Evolutionary conservation across 768 basidiomycete genomes (phyloP).

Genomic region (Kwoniella shandongensis): DNA sequence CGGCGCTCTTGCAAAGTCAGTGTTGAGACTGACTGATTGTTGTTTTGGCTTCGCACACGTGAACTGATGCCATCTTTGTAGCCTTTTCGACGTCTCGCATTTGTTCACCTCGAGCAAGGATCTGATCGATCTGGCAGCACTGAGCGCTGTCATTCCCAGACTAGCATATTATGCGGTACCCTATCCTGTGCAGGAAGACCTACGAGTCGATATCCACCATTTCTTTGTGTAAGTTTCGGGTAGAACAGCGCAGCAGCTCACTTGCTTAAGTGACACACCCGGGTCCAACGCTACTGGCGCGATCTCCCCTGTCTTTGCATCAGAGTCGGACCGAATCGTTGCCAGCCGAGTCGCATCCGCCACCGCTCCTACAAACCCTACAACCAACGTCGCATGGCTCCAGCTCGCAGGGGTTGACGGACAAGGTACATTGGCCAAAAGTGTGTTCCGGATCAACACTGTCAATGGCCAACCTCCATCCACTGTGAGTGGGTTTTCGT

Average conservation of each 20-base stretch:
- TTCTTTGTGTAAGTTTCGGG: conserved; percentile 32
- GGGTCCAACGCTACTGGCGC: conserved; percentile 21
- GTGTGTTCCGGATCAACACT: conserved; percentile 62
- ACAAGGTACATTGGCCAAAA: conserved; percentile 59
- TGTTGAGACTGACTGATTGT: conserved; percentile 5
- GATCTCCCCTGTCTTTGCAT: conserved; percentile 36
- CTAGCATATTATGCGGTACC: conserved; percentile 61
- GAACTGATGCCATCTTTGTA: conserved; percentile 56
- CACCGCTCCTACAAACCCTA: conserved; percentile 23
- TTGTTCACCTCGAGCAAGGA: conserved; percentile 53
- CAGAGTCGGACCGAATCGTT: conserved; percentile 17
- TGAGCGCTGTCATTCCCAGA: conserved; percentile 53
- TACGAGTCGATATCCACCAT: conserved; percentile 33
- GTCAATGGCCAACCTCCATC: conserved; percentile 62
- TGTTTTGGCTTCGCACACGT: too few species aligned
- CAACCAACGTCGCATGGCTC: conserved; percentile 62
- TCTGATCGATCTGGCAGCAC: conserved; percentile 43
- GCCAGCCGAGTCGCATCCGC: conserved; percentile 12
- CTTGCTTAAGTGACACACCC: conserved; percentile 14
- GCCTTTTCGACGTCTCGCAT: conserved; percentile 64
- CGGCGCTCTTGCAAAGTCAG: conserved; percentile 44
- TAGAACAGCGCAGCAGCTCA: neutral
- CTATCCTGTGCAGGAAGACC: conserved; percentile 22
- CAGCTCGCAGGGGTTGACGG: conserved; percentile 55
- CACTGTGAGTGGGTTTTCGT: conserved; percentile 27